Evolutionary conservation across 2,329 filamentous ascomycete genomes (phyloP).

Genomic region (Rhinocladiella similis): DNA sequence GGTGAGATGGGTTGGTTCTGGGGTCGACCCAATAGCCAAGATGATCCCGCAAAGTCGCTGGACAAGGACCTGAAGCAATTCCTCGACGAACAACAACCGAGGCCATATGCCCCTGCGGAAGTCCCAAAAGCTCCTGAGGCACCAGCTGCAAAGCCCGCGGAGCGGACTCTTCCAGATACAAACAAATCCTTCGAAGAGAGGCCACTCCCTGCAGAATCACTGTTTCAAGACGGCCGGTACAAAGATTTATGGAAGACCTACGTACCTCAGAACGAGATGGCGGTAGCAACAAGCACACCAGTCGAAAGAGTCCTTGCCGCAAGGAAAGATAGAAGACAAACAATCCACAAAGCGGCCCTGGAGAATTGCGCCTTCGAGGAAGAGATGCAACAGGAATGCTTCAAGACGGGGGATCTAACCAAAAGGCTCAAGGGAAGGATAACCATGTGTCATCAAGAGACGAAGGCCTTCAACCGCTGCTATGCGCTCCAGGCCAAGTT

Average conservation of each 20-base stretch:
- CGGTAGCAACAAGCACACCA: constrained; percentile 69
- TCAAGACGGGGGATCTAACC: constrained; percentile 67
- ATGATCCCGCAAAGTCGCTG: constrained; percentile 71
- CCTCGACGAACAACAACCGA: constrained; percentile 76
- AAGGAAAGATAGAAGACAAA: constrained; percentile 77
- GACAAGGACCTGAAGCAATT: constrained; percentile 83
- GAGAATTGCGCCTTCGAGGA: constrained; percentile 94
- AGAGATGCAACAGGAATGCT: constrained; percentile 79
- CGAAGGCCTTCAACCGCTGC: constrained; percentile 77
- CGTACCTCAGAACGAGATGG: constrained; percentile 68
- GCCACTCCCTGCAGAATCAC: constrained; percentile 48
- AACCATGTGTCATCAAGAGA: constrained; percentile 79
- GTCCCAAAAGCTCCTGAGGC: constrained; percentile 20
- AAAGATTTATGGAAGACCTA: constrained; percentile 94
- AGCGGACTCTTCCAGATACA: constrained; percentile 25
- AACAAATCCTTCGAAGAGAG: constrained; percentile 28
- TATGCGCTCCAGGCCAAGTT: constrained; percentile 89
- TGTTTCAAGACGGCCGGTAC: constrained; percentile 70
- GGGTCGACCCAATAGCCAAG: constrained; percentile 50
- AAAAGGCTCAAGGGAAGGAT: constrained; percentile 55
- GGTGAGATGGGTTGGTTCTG: constrained; percentile 64
- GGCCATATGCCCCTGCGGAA: constrained; percentile 59
- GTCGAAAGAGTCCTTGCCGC: constrained; percentile 81
- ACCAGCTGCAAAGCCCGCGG: constrained; percentile 25
- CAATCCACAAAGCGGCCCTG: constrained; percentile 76